Evolutionary conservation across 106 monocot species (phyloP), one percentile per base, ranked within the genome.

Genomic region (Dendrobium huoshanense): DNA sequence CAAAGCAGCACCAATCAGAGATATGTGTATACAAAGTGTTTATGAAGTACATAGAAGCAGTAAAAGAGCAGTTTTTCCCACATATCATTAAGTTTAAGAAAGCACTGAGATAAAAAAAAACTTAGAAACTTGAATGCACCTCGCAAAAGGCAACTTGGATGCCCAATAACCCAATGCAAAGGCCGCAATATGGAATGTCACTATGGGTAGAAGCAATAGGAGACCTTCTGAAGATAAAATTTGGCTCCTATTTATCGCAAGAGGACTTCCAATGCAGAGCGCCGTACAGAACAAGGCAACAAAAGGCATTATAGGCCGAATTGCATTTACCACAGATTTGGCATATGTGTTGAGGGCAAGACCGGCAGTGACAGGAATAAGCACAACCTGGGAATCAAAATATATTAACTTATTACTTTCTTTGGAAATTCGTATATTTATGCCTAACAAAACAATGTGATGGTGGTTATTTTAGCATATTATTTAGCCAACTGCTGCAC

Each of bases 201-300:
- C 44, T 72, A 95, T 85, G 41, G 98, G 98, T 33, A 92, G 61
- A 90, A 98, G 91, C 65, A 98, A 81, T 22, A 64, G 73, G 41
- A 93, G 81, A 61, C 98, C 98, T 41, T 95, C 88, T 51, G 89
- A 81, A 82, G 92, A 91, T 31, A 98, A 81, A 65, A 98, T 91
- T 54, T 88, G 90, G 33, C 82, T 81, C 80, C 91, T 82, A 77
- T 98, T 98, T 31, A 98, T 98, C 41, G 98, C 90, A 80, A 98
- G 92, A 79, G 98, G 98, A 80, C 98, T 98, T 79, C 98, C 98
- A 73, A 98, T 98, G 64, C 98, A 98, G n/a, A 93, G 18, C 18
- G 98, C 90, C 51, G 94, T 98, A 83, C 98, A 98, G 37, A 91
- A 51, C 98, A 98, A 95, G 25, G 98, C 98, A 78, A 98, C 85